phyloP scores from a whole-genome alignment of 495 filamentous ascomycete species.

The Parmelia sp. region DNA sequence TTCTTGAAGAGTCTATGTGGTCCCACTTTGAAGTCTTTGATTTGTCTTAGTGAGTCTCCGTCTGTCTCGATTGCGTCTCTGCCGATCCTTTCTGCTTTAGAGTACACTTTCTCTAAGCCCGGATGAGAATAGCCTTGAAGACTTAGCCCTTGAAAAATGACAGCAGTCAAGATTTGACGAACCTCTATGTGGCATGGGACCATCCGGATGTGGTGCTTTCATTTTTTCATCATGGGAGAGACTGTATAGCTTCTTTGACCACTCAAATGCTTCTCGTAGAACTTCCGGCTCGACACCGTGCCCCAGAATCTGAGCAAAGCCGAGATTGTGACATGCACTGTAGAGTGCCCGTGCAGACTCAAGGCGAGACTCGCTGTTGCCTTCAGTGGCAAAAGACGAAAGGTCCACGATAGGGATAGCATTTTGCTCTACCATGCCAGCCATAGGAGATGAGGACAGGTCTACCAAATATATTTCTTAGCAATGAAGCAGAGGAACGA shows the following conservation, averaged over 20 bases:
- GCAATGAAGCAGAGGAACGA: too few relatives aligned
- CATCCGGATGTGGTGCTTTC: slow-evolving; percentile 54
- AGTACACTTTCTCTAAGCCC: slow-evolving; percentile 57
- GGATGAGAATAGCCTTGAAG: slow-evolving; percentile 52
- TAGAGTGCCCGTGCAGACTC: slow-evolving; percentile 43
- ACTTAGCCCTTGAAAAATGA: not conserved
- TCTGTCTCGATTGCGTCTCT: slow-evolving; percentile 31
- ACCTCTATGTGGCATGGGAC: slow-evolving; percentile 45
- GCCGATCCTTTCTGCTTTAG: slow-evolving; percentile 46
- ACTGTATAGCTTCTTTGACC: slow-evolving; percentile 43
- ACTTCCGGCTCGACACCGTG: slow-evolving; percentile 42
- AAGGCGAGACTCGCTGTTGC: slow-evolving; percentile 29
- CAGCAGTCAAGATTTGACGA: not conserved
- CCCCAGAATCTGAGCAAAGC: slow-evolving; percentile 52
- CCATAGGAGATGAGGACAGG: not conserved
- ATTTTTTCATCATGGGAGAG: slow-evolving; percentile 43
- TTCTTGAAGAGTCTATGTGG: not conserved
- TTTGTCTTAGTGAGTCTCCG: slow-evolving; percentile 21
- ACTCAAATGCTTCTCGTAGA: slow-evolving; percentile 47
- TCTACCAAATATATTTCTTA: too few relatives aligned
- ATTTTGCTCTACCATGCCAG: not conserved
- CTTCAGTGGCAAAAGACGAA: slow-evolving; percentile 31
- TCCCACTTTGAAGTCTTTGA: slow-evolving; percentile 25
- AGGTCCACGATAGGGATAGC: slow-evolving; percentile 50
- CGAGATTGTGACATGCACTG: slow-evolving; percentile 47